phyloP scores from a whole-genome alignment of 495 filamentous ascomycete species.

The Extremus antarcticus region DNA sequence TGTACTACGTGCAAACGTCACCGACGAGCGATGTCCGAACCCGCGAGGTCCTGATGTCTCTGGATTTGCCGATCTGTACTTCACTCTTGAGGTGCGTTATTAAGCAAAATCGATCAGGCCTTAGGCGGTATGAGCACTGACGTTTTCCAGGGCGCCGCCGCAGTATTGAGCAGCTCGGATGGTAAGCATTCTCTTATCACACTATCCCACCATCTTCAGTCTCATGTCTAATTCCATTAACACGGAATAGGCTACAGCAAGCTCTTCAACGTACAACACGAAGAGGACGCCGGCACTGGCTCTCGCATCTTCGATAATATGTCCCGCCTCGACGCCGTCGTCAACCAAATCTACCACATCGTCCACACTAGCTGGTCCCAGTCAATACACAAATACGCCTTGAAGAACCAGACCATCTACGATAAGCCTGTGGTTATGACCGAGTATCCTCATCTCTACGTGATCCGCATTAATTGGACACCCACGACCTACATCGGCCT shows the following conservation, averaged over 20 bases:
- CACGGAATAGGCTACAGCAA: not conserved
- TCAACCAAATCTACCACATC: not conserved
- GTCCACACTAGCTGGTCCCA: not conserved
- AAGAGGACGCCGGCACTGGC: not conserved
- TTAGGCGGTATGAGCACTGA: too few species aligned
- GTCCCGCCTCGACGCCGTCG: not conserved
- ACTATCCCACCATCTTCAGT: too few species aligned
- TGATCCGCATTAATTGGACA: not conserved
- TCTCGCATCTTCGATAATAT: not conserved
- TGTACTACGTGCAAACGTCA: not conserved
- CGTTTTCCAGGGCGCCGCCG: not conserved
- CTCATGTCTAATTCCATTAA: too few species aligned
- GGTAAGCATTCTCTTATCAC: too few species aligned
- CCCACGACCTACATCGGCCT: not conserved
- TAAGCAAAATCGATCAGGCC: not conserved
- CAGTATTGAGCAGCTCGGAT: not conserved
- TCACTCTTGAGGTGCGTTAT: not conserved
- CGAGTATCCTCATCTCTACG: not conserved
- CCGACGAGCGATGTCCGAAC: not conserved
- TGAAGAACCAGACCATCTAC: not conserved
- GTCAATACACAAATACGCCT: not conserved
- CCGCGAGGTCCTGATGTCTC: not conserved
- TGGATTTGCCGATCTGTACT: not conserved
- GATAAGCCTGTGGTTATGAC: not conserved
- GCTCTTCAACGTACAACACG: not conserved